Conservation (phyloP, 2,329 filamentous ascomycete species). For the Alternaria ventricosa region DNA sequence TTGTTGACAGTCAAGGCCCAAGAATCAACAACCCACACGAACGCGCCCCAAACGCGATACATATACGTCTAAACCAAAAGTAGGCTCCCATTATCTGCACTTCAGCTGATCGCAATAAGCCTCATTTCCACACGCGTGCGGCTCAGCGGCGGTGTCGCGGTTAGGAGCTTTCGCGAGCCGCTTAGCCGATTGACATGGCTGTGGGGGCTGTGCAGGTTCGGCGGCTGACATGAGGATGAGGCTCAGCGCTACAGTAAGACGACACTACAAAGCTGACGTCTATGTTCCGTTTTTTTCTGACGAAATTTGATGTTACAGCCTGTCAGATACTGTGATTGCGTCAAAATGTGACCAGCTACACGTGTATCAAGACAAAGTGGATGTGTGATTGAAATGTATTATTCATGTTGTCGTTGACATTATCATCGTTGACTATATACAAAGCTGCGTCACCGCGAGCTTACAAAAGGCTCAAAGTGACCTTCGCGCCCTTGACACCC, state of each 20-base stretch:
- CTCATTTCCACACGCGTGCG: slow-evolving; percentile 7
- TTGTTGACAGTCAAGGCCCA: background rate
- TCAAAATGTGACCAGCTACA: background rate
- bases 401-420: background rate
- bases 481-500: background rate
- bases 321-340: background rate
- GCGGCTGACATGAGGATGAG: background rate
- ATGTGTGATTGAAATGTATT: background rate
- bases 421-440: background rate
- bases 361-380: background rate
- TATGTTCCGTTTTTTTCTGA: background rate
- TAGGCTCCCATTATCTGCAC: background rate
- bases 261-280: background rate
- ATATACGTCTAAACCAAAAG: background rate
- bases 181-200: background rate
- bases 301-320: background rate
- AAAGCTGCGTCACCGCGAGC: background rate
- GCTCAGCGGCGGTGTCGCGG: slow-evolving; percentile 5
- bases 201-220: slow-evolving; percentile 6
- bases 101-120: slow-evolving; percentile 13
- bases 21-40: background rate
- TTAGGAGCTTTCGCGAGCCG: slow-evolving; percentile 4
- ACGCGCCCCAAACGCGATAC: background rate
- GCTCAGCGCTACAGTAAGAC: background rate
- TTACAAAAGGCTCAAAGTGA: background rate